Evolutionary conservation across 805 yeast genomes (phyloP).

Genomic region (Torulaspora franciscae): DNA sequence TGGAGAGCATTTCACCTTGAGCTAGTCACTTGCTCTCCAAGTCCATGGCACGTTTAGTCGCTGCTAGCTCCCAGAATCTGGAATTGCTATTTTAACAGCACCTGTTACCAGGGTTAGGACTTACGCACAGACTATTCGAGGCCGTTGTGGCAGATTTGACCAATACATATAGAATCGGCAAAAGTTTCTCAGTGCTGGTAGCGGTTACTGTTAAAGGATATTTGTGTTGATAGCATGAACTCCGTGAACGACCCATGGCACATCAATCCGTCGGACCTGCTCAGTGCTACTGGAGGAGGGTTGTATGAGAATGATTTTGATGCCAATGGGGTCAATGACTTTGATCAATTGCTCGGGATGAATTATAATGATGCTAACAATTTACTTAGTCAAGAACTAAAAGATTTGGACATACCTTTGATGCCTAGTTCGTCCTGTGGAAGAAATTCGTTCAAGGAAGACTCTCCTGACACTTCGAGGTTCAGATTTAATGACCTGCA

Average conservation of each 20-base stretch:
- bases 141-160: neutral
- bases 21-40: neutral
- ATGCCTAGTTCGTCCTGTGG: slow-evolving; percentile 18
- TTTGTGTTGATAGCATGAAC: slow-evolving; percentile 8
- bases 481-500: slow-evolving; percentile 23
- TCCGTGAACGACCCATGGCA: slow-evolving; percentile 19
- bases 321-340: slow-evolving; percentile 16
- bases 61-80: neutral
- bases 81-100: neutral
- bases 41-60: neutral
- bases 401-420: slow-evolving; percentile 60
- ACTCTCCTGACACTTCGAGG: neutral
- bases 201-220: neutral
- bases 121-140: neutral
- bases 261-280: slow-evolving; percentile 18
- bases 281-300: slow-evolving; percentile 5
- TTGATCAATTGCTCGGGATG: slow-evolving; percentile 43
- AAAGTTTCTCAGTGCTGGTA: neutral
- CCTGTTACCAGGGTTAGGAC: neutral
- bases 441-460: slow-evolving; percentile 1
- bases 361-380: slow-evolving; percentile 52
- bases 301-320: slow-evolving; percentile 5
- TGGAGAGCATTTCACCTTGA: neutral
- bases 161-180: neutral
- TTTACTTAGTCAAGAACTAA: slow-evolving; percentile 51